Percentiles rank a stretch among this genome's conserved stretches.
Evolutionary conservation across 768 basidiomycete species (phyloP).

Genomic region (Boletus sp.): DNA sequence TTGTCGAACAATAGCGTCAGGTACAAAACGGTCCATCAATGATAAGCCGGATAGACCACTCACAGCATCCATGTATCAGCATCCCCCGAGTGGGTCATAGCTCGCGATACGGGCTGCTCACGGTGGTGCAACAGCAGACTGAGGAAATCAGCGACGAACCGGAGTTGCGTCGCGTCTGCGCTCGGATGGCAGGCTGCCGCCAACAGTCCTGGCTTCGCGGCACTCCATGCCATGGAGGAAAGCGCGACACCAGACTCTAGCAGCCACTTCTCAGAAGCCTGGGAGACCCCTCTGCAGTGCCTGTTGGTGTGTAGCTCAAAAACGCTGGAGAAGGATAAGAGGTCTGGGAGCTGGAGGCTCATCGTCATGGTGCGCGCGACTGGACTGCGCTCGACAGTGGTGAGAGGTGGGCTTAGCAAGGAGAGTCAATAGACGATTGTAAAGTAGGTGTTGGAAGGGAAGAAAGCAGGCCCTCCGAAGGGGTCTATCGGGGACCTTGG

Average conservation of each 20-base stretch:
- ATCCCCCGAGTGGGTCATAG: not conserved
- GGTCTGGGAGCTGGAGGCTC: slow-evolving; percentile 32
- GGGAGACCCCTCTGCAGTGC: slow-evolving; percentile 28
- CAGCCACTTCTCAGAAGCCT: slow-evolving; percentile 30
- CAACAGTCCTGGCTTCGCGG: slow-evolving; percentile 46
- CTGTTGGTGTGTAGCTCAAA: slow-evolving; percentile 29
- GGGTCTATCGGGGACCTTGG: not conserved
- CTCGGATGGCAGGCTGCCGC: slow-evolving; percentile 58
- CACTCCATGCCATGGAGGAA: slow-evolving; percentile 21
- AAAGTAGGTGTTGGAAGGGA: slow-evolving; percentile 7
- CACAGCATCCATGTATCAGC: slow-evolving; percentile 20
- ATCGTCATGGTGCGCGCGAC: slow-evolving; percentile 10
- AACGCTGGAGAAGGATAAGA: slow-evolving; percentile 20
- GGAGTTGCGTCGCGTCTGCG: slow-evolving; percentile 54
- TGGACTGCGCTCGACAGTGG: not conserved
- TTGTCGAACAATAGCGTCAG: slow-evolving; percentile 15
- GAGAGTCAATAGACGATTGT: not conserved
- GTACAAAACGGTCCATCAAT: not conserved
- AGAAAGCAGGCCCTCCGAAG: not conserved
- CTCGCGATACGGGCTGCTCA: slow-evolving; percentile 21
- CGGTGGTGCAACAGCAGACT: slow-evolving; percentile 40
- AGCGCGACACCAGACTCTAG: slow-evolving; percentile 19
- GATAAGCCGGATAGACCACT: slow-evolving; percentile 1
- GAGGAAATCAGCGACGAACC: slow-evolving; percentile 49
- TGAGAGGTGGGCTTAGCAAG: not conserved